These are phyloP conservation scores for Penicillium subrubescens DNA, from an alignment of 495 filamentous ascomycete genomes.

Conservation along the genomic window DNA sequence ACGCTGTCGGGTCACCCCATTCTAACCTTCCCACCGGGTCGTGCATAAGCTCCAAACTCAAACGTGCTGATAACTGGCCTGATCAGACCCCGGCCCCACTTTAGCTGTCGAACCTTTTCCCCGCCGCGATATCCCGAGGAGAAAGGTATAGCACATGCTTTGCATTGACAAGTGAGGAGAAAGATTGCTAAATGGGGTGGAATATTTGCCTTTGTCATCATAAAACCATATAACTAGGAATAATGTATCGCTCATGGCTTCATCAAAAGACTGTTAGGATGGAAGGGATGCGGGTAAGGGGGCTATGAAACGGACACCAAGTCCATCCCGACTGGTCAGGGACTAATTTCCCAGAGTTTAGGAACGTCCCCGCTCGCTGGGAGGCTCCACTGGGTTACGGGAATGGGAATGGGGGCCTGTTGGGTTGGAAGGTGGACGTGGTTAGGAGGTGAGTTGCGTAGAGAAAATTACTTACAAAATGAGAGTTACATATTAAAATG, in stretches of 20 bases:
- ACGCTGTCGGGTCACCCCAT: neutral
- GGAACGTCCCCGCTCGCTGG: neutral
- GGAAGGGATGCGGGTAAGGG: neutral
- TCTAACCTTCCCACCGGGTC: neutral
- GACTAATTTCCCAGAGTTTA: conserved; percentile 7
- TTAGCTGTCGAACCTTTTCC: conserved; percentile 10
- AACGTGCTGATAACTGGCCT: neutral
- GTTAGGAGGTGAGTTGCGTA: neutral
- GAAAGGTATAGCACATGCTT: neutral
- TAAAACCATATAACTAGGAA: neutral
- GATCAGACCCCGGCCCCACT: conserved; percentile 5
- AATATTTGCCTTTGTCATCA: neutral
- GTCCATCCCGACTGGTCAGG: neutral
- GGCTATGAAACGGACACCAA: neutral
- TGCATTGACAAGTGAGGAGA: neutral
- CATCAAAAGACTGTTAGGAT: neutral
- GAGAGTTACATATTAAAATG: neutral
- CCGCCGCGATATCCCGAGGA: neutral
- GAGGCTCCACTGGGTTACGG: neutral
- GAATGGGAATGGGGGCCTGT: neutral
- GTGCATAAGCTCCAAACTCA: conserved; percentile 9
- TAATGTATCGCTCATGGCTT: neutral
- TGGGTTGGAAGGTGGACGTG: neutral
- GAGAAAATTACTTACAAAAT: neutral
- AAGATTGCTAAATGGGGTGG: neutral